Percentiles rank a stretch among this genome's conserved stretches.
These are phyloP conservation scores for Salix koriyanagi DNA, from an alignment of 345 rosid genomes.

Conservation along the genomic window DNA sequence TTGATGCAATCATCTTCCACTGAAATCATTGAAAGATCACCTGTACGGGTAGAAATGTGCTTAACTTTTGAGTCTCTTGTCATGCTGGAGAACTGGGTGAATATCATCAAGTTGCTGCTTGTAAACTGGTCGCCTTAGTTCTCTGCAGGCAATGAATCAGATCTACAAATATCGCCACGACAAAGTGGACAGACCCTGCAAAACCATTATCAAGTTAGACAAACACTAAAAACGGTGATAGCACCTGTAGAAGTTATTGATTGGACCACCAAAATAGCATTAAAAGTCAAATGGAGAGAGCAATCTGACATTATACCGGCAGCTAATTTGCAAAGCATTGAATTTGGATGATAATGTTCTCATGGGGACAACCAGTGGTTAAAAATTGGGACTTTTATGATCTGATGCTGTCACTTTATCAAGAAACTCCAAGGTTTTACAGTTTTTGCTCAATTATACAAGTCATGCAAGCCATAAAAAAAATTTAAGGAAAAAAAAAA, in stretches of 20 bases:
- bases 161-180: conserved; percentile 84
- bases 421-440: background rate
- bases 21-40: background rate
- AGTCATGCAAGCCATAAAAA: background rate
- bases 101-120: conserved; percentile 1
- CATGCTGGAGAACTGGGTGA: conserved; percentile 1
- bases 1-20: background rate
- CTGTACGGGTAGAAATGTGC: conserved; percentile 8
- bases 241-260: too few relatives aligned
- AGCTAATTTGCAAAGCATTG: background rate
- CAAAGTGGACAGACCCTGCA: conserved; percentile 95
- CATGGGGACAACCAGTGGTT: background rate
- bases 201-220: conserved; percentile 10
- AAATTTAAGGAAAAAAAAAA: background rate
- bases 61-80: background rate
- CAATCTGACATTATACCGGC: background rate
- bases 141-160: conserved; percentile 38
- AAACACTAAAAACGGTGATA: background rate
- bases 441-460: background rate
- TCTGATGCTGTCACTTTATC: background rate
- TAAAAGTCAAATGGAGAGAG: background rate
- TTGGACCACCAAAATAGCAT: background rate
- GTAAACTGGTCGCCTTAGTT: conserved; percentile 22
- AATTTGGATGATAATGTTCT: background rate
- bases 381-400: background rate